Base-by-base conservation (phyloP, 495 filamentous ascomycete genomes). In the Penicillium nucicola region DNA sequence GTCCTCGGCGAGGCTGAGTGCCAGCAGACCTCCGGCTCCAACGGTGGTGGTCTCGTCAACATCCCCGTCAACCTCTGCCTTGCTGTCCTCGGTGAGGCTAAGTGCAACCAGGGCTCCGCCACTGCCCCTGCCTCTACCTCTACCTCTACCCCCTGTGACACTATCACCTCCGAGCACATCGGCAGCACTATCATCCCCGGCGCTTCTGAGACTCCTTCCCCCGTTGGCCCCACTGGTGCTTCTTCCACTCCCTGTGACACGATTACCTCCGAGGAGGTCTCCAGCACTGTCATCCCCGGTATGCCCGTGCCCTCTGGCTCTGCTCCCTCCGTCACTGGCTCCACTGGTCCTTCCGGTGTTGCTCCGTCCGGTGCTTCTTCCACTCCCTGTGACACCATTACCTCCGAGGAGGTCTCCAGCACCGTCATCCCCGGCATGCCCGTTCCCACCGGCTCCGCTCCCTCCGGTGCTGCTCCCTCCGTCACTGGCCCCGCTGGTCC, bases 1-100 rank as follows among this genome's bases (percentile, higher is more conserved):
- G 62, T 63, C 19, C 57, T 66, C 20, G 62, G 62, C 12, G 62
- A 66, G 44, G 54, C 43, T 38, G 55, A 58, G n/a, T 64, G 61
- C 52, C 20, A 61, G 49, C 42, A 58, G 20, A 15, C 14, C 4
- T 18, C 35, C 19, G 11, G 10, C 25, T 28, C 51, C 14, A 13
- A 25, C 23, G 28, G 38, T 52, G 28, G 38, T 52, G 49, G 41
- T n/a, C 42, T 53, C 23, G 20, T 44, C 30, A 33, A 32, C 42
- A 32, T 44, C n/a, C 42, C 42, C 5, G 30, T 51, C 13, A 18
- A 31, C n/a, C 48, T 51, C 3, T 51, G 48, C n/a, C 22, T 30
- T 1, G 48, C 39, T 5, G 32, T 51, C 33, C 23, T 51, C 5
- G 41, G 33, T n/a, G 34, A 42, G 19, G 34, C 36, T 4, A 40